Conservation (phyloP, 768 basidiomycete species). For the Postia placenta region DNA sequence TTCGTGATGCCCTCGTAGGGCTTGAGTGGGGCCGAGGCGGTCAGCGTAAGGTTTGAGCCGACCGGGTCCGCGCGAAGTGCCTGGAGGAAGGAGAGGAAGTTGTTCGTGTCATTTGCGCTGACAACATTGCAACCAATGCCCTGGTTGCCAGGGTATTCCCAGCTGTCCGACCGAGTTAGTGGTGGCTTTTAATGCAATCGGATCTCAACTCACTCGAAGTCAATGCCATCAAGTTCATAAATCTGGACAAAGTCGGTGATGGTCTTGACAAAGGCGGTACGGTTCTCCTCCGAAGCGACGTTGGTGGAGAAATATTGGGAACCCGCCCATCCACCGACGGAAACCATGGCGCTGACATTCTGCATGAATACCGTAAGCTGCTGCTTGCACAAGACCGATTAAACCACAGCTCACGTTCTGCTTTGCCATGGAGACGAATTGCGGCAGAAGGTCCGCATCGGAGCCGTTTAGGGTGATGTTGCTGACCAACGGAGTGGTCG, state of each 20-base stretch:
- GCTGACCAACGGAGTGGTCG: slow-evolving; percentile 16
- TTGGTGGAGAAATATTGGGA: slow-evolving; percentile 51
- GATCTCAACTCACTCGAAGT: slow-evolving; percentile 49
- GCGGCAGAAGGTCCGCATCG: slow-evolving; percentile 18
- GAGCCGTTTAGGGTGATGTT: slow-evolving; percentile 19
- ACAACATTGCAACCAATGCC: slow-evolving; percentile 70
- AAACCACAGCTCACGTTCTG: slow-evolving; percentile 16
- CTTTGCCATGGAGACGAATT: slow-evolving; percentile 20
- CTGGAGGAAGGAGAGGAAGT: slow-evolving; percentile 74
- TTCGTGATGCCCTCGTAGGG: slow-evolving; percentile 61
- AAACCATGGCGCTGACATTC: slow-evolving; percentile 52
- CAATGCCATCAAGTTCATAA: slow-evolving; percentile 56
- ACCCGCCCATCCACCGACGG: slow-evolving; percentile 66
- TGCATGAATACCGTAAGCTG: no score
- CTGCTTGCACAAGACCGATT: neutral
- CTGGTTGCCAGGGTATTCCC: slow-evolving; percentile 75
- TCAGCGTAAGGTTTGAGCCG: slow-evolving; percentile 56
- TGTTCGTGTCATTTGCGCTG: slow-evolving; percentile 60
- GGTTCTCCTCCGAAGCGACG: slow-evolving; percentile 49
- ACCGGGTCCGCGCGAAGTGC: slow-evolving; percentile 53
- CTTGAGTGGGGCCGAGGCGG: slow-evolving; percentile 59
- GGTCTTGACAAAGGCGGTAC: slow-evolving; percentile 52
- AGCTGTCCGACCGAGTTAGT: slow-evolving; percentile 35
- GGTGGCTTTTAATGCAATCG: neutral
- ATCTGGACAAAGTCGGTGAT: slow-evolving; percentile 40